These are phyloP conservation scores for Ormosia semicastrata DNA, from an alignment of 306 rosid genomes.

Conservation along the genomic window DNA sequence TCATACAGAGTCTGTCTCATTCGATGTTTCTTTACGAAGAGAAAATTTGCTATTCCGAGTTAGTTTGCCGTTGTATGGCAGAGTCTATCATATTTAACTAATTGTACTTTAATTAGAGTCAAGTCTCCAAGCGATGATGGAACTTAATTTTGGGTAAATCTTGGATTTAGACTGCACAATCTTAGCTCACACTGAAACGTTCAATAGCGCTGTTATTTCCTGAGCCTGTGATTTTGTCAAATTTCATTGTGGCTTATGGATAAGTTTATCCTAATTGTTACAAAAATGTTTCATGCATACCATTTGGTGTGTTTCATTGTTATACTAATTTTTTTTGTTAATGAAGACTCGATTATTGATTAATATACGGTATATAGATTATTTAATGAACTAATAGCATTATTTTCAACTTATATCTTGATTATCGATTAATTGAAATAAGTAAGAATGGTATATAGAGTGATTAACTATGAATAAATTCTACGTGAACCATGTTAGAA, in stretches of 20 bases:
- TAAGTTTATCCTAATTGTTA: background rate
- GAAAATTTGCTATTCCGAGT: conserved; percentile 33
- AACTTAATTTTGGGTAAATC: conserved; percentile 37
- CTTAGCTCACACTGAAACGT: background rate
- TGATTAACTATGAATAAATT: no score
- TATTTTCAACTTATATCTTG: background rate
- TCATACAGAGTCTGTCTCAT: conserved; percentile 16
- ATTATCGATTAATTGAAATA: no score
- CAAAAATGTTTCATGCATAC: background rate
- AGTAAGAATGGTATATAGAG: no score
- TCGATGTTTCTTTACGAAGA: conserved; percentile 4
- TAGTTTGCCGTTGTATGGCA: conserved; percentile 41
- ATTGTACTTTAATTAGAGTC: conserved; percentile 44
- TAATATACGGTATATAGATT: background rate
- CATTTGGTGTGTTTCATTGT: background rate
- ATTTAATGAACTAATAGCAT: no score
- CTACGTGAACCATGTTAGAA: no score
- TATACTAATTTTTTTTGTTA: background rate
- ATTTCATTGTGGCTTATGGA: background rate
- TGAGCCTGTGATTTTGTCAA: background rate
- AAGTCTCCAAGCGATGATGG: conserved; percentile 33
- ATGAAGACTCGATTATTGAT: background rate
- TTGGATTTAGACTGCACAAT: conserved; percentile 21
- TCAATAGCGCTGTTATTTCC: background rate
- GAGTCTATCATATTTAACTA: conserved; percentile 42